Base-by-base conservation (phyloP, 1,284 basidiomycete species). In the Cerioporus squamosus region DNA sequence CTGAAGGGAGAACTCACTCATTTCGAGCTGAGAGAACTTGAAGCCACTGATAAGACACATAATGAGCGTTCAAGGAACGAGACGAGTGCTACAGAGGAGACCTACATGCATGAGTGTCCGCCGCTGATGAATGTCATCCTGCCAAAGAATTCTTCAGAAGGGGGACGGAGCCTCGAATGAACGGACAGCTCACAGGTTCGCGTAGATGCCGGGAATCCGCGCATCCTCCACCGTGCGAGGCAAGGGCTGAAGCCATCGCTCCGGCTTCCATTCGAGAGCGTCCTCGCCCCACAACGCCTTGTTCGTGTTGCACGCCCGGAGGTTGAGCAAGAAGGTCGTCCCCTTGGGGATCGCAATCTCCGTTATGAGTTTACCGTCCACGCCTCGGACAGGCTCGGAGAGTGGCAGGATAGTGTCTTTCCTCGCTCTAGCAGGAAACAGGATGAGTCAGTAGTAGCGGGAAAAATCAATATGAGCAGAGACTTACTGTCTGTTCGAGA, bases 261-360 rank as follows among this genome's bases (percentile, higher is more conserved):
- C 69, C 0, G 71, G 71, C 79, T 71, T 81, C 74, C 81, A 86
- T 51, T 83, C 79, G 17, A 64, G 58, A 3, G 82, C 77, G 65
- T 87, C 84, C 40, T 79, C 74, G 9, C 85, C 85, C 85, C 85
- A 87, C 5, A 86, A 68, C 2, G 74, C 70, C 59, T 75, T 77
- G 42, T 74, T 69, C 8, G 74, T 66, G 64, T 87, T 85, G 46
- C 84, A 64, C 0, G 73, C 69, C 2, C 75, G 58, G 18, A 85
- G 79, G 2, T 84, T 80, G 22, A 85, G 72, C 26, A 29, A 6
- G 26, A 29, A 29, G 26, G 26, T 29, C 26, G 26, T 29, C 9
- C 26, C 26, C 26, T 29, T 29, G 2, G 26, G 26, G 26, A 29
- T 29, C 6, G 26, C 26, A 29, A 29, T 29, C 26, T 29, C 26